Percentiles rank a stretch among this genome's conserved stretches.
These are phyloP conservation scores for Didymellaceae sp. DNA, from an alignment of 2,329 filamentous ascomycete genomes.

Conservation along the genomic window DNA sequence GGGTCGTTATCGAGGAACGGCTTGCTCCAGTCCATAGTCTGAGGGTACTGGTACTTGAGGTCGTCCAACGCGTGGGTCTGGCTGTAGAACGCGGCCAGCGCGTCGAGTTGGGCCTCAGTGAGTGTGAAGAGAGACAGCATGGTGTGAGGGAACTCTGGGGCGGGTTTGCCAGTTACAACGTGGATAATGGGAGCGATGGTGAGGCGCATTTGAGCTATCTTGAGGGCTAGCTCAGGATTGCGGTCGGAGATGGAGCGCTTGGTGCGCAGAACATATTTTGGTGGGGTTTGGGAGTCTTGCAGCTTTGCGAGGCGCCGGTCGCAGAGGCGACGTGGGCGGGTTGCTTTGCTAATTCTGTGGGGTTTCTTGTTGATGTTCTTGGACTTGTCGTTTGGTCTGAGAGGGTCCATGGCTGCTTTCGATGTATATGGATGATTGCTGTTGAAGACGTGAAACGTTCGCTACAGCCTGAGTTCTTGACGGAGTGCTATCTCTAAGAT, in stretches of 20 bases:
- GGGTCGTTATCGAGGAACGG: constrained; percentile 46
- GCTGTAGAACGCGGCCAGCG: constrained; percentile 74
- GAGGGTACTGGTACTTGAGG: constrained; percentile 64
- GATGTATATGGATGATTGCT: background rate
- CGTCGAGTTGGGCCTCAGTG: constrained; percentile 73
- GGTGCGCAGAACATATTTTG: constrained; percentile 11
- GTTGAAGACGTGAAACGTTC: constrained; percentile 3
- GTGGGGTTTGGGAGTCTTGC: background rate
- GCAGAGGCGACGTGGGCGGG: constrained; percentile 13
- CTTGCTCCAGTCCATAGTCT: constrained; percentile 68
- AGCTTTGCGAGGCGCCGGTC: constrained; percentile 18
- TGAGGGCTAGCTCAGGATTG: constrained; percentile 61
- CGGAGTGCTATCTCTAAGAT: constrained; percentile 11
- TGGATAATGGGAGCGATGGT: constrained; percentile 69
- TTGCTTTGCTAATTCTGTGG: constrained; percentile 24
- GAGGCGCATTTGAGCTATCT: constrained; percentile 70
- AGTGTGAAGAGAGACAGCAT: constrained; percentile 77
- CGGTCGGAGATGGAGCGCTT: constrained; percentile 20
- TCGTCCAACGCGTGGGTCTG: constrained; percentile 63
- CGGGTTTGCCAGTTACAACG: constrained; percentile 66
- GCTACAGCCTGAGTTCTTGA: no score
- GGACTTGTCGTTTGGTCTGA: constrained; percentile 1
- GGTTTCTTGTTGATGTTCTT: constrained; percentile 21
- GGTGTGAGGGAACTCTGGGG: constrained; percentile 69
- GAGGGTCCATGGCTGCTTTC: constrained; percentile 4